Evolutionary conservation across 345 rosid species (phyloP).

Genomic region (Populus ilicifolia): DNA sequence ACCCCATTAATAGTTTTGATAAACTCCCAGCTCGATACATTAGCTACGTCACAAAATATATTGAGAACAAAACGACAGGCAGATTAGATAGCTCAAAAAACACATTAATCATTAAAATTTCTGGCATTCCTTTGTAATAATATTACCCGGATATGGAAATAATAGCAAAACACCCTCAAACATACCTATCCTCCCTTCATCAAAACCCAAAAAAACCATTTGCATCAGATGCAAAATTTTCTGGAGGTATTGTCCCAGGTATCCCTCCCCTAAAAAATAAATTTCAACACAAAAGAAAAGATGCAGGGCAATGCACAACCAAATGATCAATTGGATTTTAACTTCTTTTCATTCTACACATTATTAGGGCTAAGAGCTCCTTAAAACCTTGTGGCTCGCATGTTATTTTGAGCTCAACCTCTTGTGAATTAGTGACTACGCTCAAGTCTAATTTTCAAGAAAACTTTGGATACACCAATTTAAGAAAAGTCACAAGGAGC

Average conservation of each 20-base stretch:
- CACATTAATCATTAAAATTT: not conserved
- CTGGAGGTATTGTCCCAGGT: not conserved
- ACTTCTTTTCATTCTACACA: not conserved
- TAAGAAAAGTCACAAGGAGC: not conserved
- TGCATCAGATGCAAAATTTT: not conserved
- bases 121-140: not conserved
- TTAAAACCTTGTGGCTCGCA: not conserved
- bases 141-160: not conserved
- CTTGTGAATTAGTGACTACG: not conserved
- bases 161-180: not conserved
- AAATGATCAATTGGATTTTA: not conserved
- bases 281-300: not conserved
- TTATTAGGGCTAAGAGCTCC: not conserved
- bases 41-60: no score
- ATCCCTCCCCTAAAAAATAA: not conserved
- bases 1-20: no score
- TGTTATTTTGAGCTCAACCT: not conserved
- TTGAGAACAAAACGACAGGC: no score
- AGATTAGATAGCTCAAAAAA: no score
- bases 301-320: not conserved
- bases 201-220: not conserved
- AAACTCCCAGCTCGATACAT: no score
- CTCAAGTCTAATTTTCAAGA: not conserved
- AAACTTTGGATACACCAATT: not conserved
- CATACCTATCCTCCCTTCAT: not conserved